Conservation (phyloP, 768 basidiomycete species). For the Psilocybe sp. region DNA sequence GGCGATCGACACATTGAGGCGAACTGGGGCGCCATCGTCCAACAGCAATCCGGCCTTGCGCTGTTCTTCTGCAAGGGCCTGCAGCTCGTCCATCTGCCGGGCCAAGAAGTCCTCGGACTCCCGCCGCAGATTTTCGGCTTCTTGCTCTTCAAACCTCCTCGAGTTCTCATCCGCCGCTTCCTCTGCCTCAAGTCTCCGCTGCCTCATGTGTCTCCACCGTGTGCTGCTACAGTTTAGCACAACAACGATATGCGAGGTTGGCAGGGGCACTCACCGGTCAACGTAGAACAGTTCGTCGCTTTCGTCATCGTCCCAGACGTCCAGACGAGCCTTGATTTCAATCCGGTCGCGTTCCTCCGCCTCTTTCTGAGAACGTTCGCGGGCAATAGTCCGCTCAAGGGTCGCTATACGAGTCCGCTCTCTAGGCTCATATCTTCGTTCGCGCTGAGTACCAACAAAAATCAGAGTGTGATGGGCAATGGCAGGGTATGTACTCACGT, state of each 20-base stretch:
- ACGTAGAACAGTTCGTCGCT: conserved; percentile 92
- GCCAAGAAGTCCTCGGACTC: conserved; percentile 95
- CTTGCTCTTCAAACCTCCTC: conserved; percentile 77
- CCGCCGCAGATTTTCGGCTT: conserved; percentile 80
- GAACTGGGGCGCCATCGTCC: conserved; percentile 90
- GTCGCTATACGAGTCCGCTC: conserved; percentile 80
- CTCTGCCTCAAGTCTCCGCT: conserved; percentile 70
- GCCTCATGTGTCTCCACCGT: conserved; percentile 82
- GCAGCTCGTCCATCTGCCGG: conserved; percentile 94
- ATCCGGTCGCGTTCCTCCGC: conserved; percentile 76
- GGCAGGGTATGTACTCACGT: conserved; percentile 53
- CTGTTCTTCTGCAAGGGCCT: conserved; percentile 86
- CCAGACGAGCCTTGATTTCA: conserved; percentile 78
- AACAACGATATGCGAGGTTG: background rate
- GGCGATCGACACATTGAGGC: conserved; percentile 74
- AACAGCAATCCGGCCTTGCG: conserved; percentile 86
- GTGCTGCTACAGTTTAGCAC: conserved; percentile 39
- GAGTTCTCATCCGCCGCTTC: conserved; percentile 84
- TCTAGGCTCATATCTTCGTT: conserved; percentile 89
- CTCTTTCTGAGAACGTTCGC: conserved; percentile 69
- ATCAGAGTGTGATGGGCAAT: conserved; percentile 2
- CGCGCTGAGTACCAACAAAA: conserved; percentile 54
- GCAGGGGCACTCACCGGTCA: conserved; percentile 62
- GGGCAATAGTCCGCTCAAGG: conserved; percentile 72
- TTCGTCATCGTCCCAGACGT: conserved; percentile 91